Conservation (phyloP, 495 filamentous ascomycete genomes). For the Hyaloscypha bicolor region DNA sequence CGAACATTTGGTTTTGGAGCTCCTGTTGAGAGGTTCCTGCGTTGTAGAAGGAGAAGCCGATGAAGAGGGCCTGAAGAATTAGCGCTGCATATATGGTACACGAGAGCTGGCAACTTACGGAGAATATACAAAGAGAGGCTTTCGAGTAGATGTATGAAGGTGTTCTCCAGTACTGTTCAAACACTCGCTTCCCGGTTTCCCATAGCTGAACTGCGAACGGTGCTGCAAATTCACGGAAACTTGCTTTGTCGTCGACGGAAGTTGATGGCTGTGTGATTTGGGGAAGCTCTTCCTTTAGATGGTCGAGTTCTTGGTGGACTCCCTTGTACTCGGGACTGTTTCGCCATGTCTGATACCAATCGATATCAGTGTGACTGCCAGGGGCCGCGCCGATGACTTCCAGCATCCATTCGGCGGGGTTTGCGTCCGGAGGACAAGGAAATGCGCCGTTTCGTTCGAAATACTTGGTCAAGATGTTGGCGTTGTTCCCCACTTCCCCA, state of each 20-base stretch:
- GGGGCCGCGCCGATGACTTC: conserved; percentile 89
- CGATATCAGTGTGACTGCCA: conserved; percentile 70
- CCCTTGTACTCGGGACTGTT: conserved; percentile 69
- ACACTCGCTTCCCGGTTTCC: conserved; percentile 64
- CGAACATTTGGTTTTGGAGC: conserved; percentile 85
- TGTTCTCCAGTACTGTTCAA: conserved; percentile 89
- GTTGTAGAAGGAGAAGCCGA: conserved; percentile 86
- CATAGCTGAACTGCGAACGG: conserved; percentile 55
- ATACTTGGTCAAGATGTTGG: conserved; percentile 62
- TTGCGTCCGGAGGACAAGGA: conserved; percentile 71
- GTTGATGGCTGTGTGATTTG: background rate
- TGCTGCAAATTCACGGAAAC: conserved; percentile 58
- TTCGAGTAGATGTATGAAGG: conserved; percentile 85
- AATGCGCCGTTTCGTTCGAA: conserved; percentile 74
- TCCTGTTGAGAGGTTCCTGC: conserved; percentile 71
- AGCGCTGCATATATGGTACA: background rate
- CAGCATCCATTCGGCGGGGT: conserved; percentile 96
- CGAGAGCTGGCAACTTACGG: background rate
- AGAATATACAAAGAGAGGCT: conserved; percentile 53
- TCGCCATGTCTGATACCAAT: conserved; percentile 85
- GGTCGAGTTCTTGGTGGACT: conserved; percentile 69
- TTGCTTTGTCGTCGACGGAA: conserved; percentile 8
- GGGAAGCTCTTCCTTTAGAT: conserved; percentile 51
- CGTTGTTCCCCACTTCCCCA: conserved; percentile 72
- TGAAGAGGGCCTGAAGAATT: conserved; percentile 60